phyloP scores from a whole-genome alignment of 2,329 filamentous ascomycete species.

The Fonsecaea nubica region DNA sequence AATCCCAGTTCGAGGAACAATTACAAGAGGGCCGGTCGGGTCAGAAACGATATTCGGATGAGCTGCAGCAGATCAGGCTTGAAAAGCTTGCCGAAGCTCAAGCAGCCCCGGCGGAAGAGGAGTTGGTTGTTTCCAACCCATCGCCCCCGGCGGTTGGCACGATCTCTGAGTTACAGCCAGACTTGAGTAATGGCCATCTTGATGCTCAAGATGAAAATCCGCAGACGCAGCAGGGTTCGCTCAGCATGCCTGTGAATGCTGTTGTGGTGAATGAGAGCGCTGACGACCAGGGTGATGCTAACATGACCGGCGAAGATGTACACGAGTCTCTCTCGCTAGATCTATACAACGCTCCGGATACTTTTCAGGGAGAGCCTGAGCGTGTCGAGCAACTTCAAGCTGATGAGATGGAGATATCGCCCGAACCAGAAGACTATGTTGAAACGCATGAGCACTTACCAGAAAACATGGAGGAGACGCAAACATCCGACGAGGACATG shows the following conservation, averaged over 20 bases:
- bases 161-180: not conserved
- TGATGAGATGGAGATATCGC: slow-evolving; percentile 36
- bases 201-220: not conserved
- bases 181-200: slow-evolving; percentile 10
- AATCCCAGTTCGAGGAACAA: slow-evolving; percentile 50
- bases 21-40: slow-evolving; percentile 50
- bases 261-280: not conserved
- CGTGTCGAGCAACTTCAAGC: slow-evolving; percentile 22
- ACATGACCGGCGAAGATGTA: not conserved
- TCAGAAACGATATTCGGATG: slow-evolving; percentile 53
- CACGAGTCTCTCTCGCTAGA: not conserved
- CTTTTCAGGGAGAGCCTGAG: not conserved
- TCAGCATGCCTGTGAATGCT: not conserved
- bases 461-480: not conserved
- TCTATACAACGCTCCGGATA: not conserved
- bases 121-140: not conserved
- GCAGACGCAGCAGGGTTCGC: not conserved
- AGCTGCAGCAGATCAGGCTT: slow-evolving; percentile 57
- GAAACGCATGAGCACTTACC: slow-evolving; percentile 17
- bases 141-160: not conserved
- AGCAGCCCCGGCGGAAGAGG: slow-evolving; percentile 2
- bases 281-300: not conserved
- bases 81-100: slow-evolving; percentile 47
- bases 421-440: slow-evolving; percentile 27
- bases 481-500: slow-evolving; percentile 25